Percentiles rank a stretch among this genome's conserved stretches.
These are phyloP conservation scores for Tothia fuscella DNA, from an alignment of 2,329 filamentous ascomycete genomes.

Conservation along the genomic window DNA sequence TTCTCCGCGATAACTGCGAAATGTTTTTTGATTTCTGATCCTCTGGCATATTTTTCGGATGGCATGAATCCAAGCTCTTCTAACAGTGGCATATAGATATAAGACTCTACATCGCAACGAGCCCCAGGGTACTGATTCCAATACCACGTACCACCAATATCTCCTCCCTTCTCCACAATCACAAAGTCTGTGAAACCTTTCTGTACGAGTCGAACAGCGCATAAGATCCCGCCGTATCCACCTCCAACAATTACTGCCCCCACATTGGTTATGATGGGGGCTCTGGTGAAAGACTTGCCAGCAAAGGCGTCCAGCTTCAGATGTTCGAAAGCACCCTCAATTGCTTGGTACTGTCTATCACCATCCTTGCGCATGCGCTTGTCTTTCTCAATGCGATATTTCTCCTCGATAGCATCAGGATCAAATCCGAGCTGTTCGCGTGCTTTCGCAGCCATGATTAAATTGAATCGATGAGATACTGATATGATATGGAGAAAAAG, in stretches of 20 bases:
- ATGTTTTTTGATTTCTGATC: slow-evolving; percentile 35
- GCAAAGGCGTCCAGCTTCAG: no score
- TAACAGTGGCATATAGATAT: slow-evolving; percentile 45
- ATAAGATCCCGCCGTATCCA: slow-evolving; percentile 33
- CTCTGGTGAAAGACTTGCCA: no score
- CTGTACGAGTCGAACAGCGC: slow-evolving; percentile 29
- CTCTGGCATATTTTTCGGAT: slow-evolving; percentile 33
- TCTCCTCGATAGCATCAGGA: slow-evolving; percentile 15
- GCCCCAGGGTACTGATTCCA: slow-evolving; percentile 27
- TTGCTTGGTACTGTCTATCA: not conserved
- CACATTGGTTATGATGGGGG: no score
- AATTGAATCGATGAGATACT: no score
- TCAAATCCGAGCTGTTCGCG: no score
- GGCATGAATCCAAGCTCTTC: slow-evolving; percentile 49
- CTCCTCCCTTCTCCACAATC: slow-evolving; percentile 34
- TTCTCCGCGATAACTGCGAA: slow-evolving; percentile 28
- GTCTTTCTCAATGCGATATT: slow-evolving; percentile 21
- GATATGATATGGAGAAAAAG: no score
- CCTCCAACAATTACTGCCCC: slow-evolving; percentile 34
- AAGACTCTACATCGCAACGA: slow-evolving; percentile 30
- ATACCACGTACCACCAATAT: slow-evolving; percentile 36
- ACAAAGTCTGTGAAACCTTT: slow-evolving; percentile 25
- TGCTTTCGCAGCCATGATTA: no score
- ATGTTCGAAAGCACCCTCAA: not conserved
- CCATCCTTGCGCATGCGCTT: slow-evolving; percentile 17